Percentiles rank a stretch among this genome's conserved stretches.
Evolutionary conservation across 352 stramenopile species (phyloP).

Genomic region (Globisporangium recalcitrans): DNA sequence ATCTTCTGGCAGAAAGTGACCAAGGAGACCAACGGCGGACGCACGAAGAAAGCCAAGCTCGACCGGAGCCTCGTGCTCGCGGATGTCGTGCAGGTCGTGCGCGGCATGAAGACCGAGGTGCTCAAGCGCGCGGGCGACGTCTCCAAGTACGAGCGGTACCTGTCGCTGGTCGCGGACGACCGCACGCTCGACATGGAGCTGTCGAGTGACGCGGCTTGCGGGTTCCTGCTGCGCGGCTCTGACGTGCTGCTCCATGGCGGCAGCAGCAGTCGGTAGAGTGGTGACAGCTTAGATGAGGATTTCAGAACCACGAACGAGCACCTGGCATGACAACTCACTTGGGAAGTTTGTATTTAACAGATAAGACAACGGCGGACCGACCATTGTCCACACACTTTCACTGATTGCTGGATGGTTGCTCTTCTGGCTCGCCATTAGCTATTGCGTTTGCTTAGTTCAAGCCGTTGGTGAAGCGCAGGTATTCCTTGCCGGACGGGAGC

Average conservation of each 20-base stretch:
- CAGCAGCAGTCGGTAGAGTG: neutral
- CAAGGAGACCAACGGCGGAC: conserved; percentile 31
- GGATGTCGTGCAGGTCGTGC: conserved; percentile 66
- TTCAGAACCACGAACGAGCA: neutral
- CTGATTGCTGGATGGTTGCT: neutral
- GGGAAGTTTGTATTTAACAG: conserved; percentile 11
- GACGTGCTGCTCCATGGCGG: conserved; percentile 37
- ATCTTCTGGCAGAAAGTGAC: conserved; percentile 77
- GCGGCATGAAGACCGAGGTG: conserved; percentile 74
- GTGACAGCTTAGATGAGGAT: neutral
- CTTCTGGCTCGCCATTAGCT: neutral
- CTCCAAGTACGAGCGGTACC: conserved; percentile 61
- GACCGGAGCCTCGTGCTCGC: conserved; percentile 64
- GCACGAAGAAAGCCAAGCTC: conserved; percentile 57
- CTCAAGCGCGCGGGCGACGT: conserved; percentile 71
- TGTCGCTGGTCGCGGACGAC: conserved; percentile 65
- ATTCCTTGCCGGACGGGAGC: conserved; percentile 68
- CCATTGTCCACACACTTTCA: neutral
- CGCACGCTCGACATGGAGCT: conserved; percentile 69
- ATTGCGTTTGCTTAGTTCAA: conserved; percentile 4
- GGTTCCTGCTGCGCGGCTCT: conserved; percentile 56
- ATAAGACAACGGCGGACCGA: neutral
- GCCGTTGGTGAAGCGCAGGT: conserved; percentile 64
- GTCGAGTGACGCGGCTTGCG: conserved; percentile 41
- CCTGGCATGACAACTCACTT: neutral